phyloP scores from a whole-genome alignment of 257 asterid species.

The Leptodermis oblonga region DNA sequence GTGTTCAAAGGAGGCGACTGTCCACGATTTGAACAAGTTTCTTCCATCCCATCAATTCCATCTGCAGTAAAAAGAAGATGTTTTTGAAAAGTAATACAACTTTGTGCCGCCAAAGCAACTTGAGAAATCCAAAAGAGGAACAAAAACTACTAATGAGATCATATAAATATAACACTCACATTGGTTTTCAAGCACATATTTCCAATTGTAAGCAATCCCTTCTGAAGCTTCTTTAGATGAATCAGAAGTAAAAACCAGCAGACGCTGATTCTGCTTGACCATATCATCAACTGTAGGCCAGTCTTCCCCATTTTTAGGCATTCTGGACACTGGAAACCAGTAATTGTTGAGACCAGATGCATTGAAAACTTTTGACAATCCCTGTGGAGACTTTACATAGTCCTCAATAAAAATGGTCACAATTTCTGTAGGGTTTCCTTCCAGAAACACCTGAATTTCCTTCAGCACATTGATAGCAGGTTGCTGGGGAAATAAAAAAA shows the following conservation, averaged over 20 bases:
- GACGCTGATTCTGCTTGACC: conserved; percentile 64
- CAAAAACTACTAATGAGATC: neutral
- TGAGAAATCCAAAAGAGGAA: neutral
- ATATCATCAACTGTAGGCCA: conserved; percentile 91
- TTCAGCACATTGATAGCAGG: conserved; percentile 71
- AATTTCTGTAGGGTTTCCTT: conserved; percentile 52
- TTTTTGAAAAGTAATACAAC: neutral
- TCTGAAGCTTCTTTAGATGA: conserved; percentile 65
- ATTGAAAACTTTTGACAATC: conserved; percentile 58
- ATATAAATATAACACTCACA: conserved; percentile 38
- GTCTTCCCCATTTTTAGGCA: conserved; percentile 73
- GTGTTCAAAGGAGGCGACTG: conserved; percentile 71
- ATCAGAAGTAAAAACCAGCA: conserved; percentile 70
- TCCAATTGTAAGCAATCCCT: conserved; percentile 79
- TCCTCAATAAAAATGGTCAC: conserved; percentile 83
- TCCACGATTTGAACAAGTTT: conserved; percentile 65
- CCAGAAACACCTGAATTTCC: conserved; percentile 62
- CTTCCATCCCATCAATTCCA: conserved; percentile 67
- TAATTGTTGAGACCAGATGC: conserved; percentile 67
- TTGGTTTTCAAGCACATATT: conserved; percentile 81
- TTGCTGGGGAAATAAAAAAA: conserved; percentile 40
- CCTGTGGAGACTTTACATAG: conserved; percentile 64
- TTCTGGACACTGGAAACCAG: conserved; percentile 62
- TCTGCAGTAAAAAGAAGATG: conserved; percentile 40
- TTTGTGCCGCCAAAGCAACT: neutral